Percentiles rank a stretch among this genome's conserved stretches.
phyloP scores from a whole-genome alignment of 1,284 basidiomycete species.

The Inonotus obliquus region DNA sequence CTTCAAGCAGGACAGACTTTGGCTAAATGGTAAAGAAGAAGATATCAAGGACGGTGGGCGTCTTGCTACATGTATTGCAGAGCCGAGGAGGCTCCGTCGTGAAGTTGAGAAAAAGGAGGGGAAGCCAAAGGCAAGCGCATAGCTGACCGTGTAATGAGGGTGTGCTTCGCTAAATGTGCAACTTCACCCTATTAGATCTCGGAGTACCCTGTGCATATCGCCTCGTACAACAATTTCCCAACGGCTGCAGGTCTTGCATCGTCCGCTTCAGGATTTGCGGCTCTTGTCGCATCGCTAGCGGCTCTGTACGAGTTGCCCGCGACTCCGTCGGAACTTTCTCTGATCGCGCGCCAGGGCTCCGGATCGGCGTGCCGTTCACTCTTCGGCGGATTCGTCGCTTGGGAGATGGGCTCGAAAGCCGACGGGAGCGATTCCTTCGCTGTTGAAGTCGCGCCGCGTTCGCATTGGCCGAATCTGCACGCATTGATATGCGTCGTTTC shows the following conservation, averaged over 20 bases:
- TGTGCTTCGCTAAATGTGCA: not conserved
- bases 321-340: conserved; percentile 69
- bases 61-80: conserved; percentile 81
- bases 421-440: conserved; percentile 88
- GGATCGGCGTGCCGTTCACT: conserved; percentile 97
- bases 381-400: conserved; percentile 96
- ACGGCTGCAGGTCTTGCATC: conserved; percentile 98
- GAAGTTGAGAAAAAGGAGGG: conserved; percentile 69
- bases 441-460: conserved; percentile 79
- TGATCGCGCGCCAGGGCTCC: conserved; percentile 94
- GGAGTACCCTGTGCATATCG: conserved; percentile 74
- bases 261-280: conserved; percentile 95
- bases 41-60: conserved; percentile 81
- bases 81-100: conserved; percentile 78
- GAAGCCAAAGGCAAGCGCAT: conserved; percentile 56
- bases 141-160: not conserved
- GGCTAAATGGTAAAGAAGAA: conserved; percentile 93
- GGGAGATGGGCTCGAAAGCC: conserved; percentile 72
- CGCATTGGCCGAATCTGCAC: conserved; percentile 94
- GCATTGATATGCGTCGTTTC: conserved; percentile 97
- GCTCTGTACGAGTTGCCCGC: conserved; percentile 79
- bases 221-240: conserved; percentile 98
- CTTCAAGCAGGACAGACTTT: conserved; percentile 78
- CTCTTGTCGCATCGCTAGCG: conserved; percentile 87
- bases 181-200: conserved; percentile 52